Base-by-base conservation (phyloP, 768 basidiomycete species). In the Phaeotremella skinneri region DNA sequence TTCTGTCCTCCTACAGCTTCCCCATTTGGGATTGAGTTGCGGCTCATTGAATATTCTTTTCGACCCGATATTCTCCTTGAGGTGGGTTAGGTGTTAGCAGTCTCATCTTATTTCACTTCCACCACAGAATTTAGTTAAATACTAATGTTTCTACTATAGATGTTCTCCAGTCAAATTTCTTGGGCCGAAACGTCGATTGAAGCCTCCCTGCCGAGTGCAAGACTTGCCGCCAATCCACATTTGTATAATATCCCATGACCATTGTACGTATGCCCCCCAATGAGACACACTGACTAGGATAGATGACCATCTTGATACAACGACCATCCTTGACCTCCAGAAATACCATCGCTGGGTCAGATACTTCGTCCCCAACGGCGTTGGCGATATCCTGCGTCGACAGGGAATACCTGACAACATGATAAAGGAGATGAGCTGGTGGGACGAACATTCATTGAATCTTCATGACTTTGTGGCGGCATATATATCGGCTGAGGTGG, bases 271-370 rank as follows among this genome's bases (percentile, higher is more conserved):
- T 2, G n/a, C 26, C 31, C 11, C 27, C 30, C 9, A 2, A 21
- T n/a, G 4, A n/a, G 14, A 31, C 3, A 2, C 32, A 2, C 52
- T 59, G 32, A 54, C 30, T 17, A 20, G 25, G 31, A 1, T 37
- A 73, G 71, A 73, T 47, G 72, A 73, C 50, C 72, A 73, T 49
- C 62, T 70, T 20, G 67, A 68, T 42, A 60, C 64, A 26, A 7
- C 25, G 11, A 63, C 67, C 6, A 67, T 73, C 52, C 42, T 56
- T 43, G 45, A 55, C 9, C 58, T 73, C 26, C 52, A 62, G 39
- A 7, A 20, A 2, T 49, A 61, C 43, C 52, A 41, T 31, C 34
- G 20, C 13, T 47, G 53, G 20, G 37, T 62, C 47, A 61, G 56
- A 9, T 70, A 60, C 55, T 60, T 60, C 31, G 61, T 66, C 21